A percentile compares a stretch with the other conserved stretches of the same genome.
phyloP scores from a whole-genome alignment of 768 basidiomycete genomes.

The Hericium erinaceus region DNA sequence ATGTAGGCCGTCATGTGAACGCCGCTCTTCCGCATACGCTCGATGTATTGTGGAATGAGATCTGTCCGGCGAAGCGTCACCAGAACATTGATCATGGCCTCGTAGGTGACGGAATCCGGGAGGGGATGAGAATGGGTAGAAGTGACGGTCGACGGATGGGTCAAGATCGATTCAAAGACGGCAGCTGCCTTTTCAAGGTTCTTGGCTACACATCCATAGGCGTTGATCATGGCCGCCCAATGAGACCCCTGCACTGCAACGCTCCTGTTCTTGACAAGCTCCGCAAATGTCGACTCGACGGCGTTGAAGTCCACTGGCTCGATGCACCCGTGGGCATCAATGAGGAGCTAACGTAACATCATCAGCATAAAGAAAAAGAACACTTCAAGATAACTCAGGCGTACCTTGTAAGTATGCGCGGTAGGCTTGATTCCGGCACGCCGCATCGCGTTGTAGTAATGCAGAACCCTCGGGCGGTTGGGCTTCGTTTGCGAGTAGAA shows the following conservation, averaged over 20 bases:
- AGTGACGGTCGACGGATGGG: constrained; percentile 34
- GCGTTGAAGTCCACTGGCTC: constrained; percentile 68
- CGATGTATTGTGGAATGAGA: constrained; percentile 59
- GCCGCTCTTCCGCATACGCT: constrained; percentile 47
- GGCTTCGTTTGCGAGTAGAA: constrained; percentile 88
- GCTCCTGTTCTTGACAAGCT: constrained; percentile 37
- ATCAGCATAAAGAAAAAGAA: background rate
- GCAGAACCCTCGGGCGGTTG: constrained; percentile 64
- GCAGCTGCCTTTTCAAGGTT: constrained; percentile 69
- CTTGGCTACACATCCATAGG: constrained; percentile 72
- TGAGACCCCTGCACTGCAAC: constrained; percentile 52
- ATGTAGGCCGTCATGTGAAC: constrained; percentile 94
- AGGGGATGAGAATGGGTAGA: constrained; percentile 23
- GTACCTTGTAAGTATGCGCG: constrained; percentile 89
- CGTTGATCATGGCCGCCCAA: constrained; percentile 83
- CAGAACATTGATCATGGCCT: constrained; percentile 82
- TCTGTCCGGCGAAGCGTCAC: constrained; percentile 73
- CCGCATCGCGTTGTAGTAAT: constrained; percentile 63
- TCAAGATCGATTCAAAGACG: constrained; percentile 67
- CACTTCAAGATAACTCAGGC: constrained; percentile 5
- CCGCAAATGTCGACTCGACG: constrained; percentile 64
- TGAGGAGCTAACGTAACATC: constrained; percentile 50
- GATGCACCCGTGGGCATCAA: constrained; percentile 82
- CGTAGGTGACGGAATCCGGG: constrained; percentile 81
- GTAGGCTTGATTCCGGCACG: constrained; percentile 60